Conservation (phyloP, 768 basidiomycete genomes). For the Hydnomerulius pinastri region DNA sequence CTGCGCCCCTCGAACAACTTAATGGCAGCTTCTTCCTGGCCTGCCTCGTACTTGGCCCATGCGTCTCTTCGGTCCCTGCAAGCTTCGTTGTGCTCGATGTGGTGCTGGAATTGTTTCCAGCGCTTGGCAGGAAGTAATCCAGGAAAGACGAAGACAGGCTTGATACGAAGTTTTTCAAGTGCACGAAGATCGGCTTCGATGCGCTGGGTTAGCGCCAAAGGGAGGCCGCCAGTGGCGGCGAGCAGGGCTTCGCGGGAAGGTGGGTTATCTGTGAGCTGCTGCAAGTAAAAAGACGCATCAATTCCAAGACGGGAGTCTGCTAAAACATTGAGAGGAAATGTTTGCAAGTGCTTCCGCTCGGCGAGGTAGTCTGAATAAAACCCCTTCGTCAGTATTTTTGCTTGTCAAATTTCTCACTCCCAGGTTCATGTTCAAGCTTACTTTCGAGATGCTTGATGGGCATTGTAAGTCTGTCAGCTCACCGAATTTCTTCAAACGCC, state of each 20-base stretch:
- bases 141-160: constrained; percentile 98
- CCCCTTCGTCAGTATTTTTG: not conserved
- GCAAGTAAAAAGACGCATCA: constrained; percentile 91
- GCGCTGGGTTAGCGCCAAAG: constrained; percentile 81
- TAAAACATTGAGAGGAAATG: constrained; percentile 76
- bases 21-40: constrained; percentile 87
- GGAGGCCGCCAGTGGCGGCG: constrained; percentile 93
- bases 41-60: constrained; percentile 92
- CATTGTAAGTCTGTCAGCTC: constrained; percentile 45
- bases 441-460: constrained; percentile 85
- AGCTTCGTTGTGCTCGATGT: constrained; percentile 60
- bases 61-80: constrained; percentile 80
- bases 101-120: constrained; percentile 55
- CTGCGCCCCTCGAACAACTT: constrained; percentile 79
- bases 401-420: not conserved
- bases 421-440: constrained; percentile 36
- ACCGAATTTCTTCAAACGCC: constrained; percentile 1
- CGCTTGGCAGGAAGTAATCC: constrained; percentile 81
- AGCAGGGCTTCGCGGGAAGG: constrained; percentile 87
- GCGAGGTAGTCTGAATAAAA: constrained; percentile 66
- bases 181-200: constrained; percentile 91
- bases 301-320: constrained; percentile 95
- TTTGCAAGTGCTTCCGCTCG: constrained; percentile 88
- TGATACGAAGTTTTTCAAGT: constrained; percentile 90
- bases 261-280: constrained; percentile 72